These are phyloP conservation scores for Aspergillus nanangensis DNA, from an alignment of 495 filamentous ascomycete genomes.

Conservation along the genomic window DNA sequence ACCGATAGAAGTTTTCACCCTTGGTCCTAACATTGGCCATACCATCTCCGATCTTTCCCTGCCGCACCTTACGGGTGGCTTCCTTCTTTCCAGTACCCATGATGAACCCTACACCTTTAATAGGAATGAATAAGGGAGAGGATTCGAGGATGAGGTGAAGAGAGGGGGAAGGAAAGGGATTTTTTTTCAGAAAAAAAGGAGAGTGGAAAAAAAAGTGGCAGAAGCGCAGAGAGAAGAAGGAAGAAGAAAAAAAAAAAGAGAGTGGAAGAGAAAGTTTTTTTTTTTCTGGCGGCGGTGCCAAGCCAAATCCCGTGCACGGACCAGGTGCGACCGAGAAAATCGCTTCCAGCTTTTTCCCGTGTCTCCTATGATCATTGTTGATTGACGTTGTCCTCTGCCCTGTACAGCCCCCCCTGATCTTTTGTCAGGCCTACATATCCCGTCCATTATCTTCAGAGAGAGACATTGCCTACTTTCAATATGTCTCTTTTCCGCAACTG, in stretches of 20 bases:
- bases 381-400: no score
- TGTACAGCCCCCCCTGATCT: no score
- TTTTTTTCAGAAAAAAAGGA: constrained; percentile 27
- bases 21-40: constrained; percentile 89
- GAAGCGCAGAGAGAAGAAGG: constrained; percentile 34
- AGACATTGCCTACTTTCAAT: constrained; percentile 6
- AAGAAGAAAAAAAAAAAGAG: constrained; percentile 25
- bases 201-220: constrained; percentile 29
- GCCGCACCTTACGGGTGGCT: constrained; percentile 67
- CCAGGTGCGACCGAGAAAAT: constrained; percentile 37
- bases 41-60: constrained; percentile 78
- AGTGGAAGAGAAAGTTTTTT: constrained; percentile 26
- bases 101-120: constrained; percentile 22
- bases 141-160: no score
- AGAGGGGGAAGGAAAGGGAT: no score
- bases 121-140: constrained; percentile 20
- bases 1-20: constrained; percentile 94
- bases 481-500: constrained; percentile 40
- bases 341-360: constrained; percentile 37
- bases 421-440: no score
- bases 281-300: constrained; percentile 27
- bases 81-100: constrained; percentile 99
- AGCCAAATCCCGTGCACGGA: constrained; percentile 37
- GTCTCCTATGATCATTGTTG: no score
- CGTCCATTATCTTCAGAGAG: no score